Percentiles rank a stretch among this genome's conserved stretches.
Evolutionary conservation across 805 yeast species (phyloP).

Genomic region (Yarrowia phangngaensis): DNA sequence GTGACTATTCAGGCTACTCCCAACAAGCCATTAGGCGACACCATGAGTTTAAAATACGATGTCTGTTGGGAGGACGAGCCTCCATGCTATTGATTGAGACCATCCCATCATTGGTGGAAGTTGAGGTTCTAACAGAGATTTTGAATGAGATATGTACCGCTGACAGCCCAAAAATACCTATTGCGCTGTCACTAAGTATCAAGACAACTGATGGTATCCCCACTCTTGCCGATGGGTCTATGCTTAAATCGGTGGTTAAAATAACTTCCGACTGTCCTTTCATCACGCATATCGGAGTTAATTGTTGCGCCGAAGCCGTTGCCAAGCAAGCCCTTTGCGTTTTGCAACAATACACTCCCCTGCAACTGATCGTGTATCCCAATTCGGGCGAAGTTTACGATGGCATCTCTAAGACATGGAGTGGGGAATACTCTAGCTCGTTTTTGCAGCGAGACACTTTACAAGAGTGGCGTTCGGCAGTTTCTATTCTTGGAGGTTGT

Average conservation of each 20-base stretch:
- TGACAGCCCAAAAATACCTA: slow-evolving; percentile 40
- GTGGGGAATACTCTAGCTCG: slow-evolving; percentile 26
- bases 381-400: slow-evolving; percentile 71
- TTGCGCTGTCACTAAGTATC: slow-evolving; percentile 50
- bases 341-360: slow-evolving; percentile 34
- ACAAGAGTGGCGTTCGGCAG: slow-evolving; percentile 41
- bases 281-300: slow-evolving; percentile 54
- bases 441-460: slow-evolving; percentile 48
- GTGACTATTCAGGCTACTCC: slow-evolving; percentile 51
- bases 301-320: slow-evolving; percentile 54
- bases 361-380: slow-evolving; percentile 60
- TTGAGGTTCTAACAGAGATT: slow-evolving; percentile 48
- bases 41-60: slow-evolving; percentile 48
- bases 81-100: slow-evolving; percentile 70
- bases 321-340: slow-evolving; percentile 45
- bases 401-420: slow-evolving; percentile 47
- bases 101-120: slow-evolving; percentile 58
- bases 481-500: slow-evolving; percentile 63
- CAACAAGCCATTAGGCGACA: slow-evolving; percentile 46
- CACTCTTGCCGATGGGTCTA: slow-evolving; percentile 51
- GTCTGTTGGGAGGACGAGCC: slow-evolving; percentile 40
- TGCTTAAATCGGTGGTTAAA: slow-evolving; percentile 40
- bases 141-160: slow-evolving; percentile 37
- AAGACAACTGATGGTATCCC: slow-evolving; percentile 35
- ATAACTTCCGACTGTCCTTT: slow-evolving; percentile 35